Conservation (phyloP, 805 yeast species). For the Saccharomycopsis fodiens region DNA sequence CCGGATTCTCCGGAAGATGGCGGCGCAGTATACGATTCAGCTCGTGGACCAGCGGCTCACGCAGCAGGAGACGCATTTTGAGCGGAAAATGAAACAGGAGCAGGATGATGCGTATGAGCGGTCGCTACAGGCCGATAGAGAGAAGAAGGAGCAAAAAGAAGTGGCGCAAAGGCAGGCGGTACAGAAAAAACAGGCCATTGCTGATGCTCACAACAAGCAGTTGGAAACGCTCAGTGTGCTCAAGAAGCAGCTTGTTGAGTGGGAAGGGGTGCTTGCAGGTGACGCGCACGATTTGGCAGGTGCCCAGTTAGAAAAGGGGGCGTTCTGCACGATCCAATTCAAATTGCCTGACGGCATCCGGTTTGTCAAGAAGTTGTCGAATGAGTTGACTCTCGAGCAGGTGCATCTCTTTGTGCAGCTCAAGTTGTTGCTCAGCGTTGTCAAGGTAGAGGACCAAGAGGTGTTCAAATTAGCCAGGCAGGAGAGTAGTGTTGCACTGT, state of each 20-base stretch:
- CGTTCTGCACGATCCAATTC: slow-evolving; percentile 40
- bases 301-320: slow-evolving; percentile 24
- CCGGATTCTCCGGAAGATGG: slow-evolving; percentile 32
- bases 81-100: slow-evolving; percentile 50
- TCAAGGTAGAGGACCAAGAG: neutral
- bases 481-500: neutral
- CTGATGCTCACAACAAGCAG: slow-evolving; percentile 16
- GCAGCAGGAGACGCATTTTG: slow-evolving; percentile 47
- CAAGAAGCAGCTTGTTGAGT: slow-evolving; percentile 3
- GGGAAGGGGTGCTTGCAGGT: neutral
- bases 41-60: slow-evolving; percentile 52
- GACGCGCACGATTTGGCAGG: slow-evolving; percentile 5
- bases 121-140: slow-evolving; percentile 49
- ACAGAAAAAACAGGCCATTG: slow-evolving; percentile 17
- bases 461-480: neutral
- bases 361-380: slow-evolving; percentile 36
- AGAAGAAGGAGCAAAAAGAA: slow-evolving; percentile 40
- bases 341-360: slow-evolving; percentile 48
- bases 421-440: slow-evolving; percentile 5
- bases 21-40: slow-evolving; percentile 56
- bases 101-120: slow-evolving; percentile 64
- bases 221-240: slow-evolving; percentile 16
- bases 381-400: slow-evolving; percentile 35
- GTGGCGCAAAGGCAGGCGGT: slow-evolving; percentile 22
- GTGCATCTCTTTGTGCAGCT: slow-evolving; percentile 40